Percentiles rank a stretch among this genome's conserved stretches.
Evolutionary conservation across 306 rosid genomes (phyloP).

Genomic region (Quercus cerris): DNA sequence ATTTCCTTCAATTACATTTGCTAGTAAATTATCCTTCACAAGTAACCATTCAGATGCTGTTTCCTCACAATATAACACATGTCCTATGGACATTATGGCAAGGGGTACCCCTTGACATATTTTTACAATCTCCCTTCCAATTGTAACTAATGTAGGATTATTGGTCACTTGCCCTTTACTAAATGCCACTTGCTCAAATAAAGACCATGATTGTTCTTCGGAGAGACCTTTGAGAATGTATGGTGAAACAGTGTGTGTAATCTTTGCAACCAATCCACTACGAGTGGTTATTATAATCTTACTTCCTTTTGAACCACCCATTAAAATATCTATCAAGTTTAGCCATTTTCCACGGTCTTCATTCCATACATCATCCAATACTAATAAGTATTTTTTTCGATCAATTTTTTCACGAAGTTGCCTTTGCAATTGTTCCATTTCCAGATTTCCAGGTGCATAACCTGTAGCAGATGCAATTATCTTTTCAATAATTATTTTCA

Average conservation of each 20-base stretch:
- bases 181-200: conserved; percentile 31
- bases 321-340: conserved; percentile 6
- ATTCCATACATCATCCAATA: conserved; percentile 40
- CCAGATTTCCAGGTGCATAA: background rate
- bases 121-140: conserved; percentile 25
- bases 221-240: conserved; percentile 14
- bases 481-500: conserved; percentile 19
- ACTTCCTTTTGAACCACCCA: conserved; percentile 32
- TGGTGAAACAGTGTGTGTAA: background rate
- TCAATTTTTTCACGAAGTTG: background rate
- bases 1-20: conserved; percentile 15
- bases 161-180: background rate
- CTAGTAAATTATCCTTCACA: conserved; percentile 26
- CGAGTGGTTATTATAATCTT: conserved; percentile 33
- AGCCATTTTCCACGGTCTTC: conserved; percentile 22
- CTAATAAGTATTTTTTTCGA: background rate
- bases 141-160: background rate
- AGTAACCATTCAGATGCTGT: conserved; percentile 28
- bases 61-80: conserved; percentile 25
- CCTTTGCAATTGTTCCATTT: conserved; percentile 17
- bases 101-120: conserved; percentile 19
- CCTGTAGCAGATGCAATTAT: background rate
- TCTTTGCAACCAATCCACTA: conserved; percentile 6
- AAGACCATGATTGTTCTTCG: background rate
- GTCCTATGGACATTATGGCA: conserved; percentile 29